A percentile compares a stretch with the other conserved stretches of the same genome.
Conservation (phyloP, 176 grass and related monocot genomes). For the Carex cristatella region DNA sequence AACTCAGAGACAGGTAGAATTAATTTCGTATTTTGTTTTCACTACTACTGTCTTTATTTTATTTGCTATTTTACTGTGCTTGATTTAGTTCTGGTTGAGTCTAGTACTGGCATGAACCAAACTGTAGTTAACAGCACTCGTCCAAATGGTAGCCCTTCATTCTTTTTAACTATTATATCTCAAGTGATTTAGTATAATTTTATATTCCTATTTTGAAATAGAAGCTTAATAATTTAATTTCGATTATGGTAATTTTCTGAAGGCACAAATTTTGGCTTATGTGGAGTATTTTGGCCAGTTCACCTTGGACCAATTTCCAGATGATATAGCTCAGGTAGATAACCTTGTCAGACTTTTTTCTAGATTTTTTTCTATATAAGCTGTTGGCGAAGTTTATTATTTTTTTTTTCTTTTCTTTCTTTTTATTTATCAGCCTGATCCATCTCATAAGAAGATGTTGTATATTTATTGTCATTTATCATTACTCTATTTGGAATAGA, state of each 20-base stretch:
- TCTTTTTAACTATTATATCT: neutral
- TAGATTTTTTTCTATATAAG: neutral
- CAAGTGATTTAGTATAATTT: neutral
- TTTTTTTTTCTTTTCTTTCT: neutral
- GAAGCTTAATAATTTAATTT: neutral
- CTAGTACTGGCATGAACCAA: neutral
- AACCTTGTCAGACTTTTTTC: constrained; percentile 5
- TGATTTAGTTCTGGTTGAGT: neutral
- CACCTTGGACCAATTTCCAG: constrained; percentile 87
- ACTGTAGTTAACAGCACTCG: neutral
- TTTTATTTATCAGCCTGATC: neutral
- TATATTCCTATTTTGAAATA: neutral
- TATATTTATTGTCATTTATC: neutral
- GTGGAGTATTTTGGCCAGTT: constrained; percentile 99
- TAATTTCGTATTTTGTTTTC: constrained; percentile 23
- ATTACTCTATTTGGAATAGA: neutral
- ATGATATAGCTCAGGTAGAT: constrained; percentile 91
- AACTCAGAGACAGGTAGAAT: constrained; percentile 70
- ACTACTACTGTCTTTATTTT: constrained; percentile 13
- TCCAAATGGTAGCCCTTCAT: neutral
- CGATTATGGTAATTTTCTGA: constrained; percentile 23
- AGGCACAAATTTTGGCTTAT: constrained; percentile 96
- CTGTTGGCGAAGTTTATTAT: neutral
- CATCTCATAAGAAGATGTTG: neutral
- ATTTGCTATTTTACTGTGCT: constrained; percentile 12